Base-by-base conservation (phyloP, 2,329 filamentous ascomycete species). In the Exophiala sp. region DNA sequence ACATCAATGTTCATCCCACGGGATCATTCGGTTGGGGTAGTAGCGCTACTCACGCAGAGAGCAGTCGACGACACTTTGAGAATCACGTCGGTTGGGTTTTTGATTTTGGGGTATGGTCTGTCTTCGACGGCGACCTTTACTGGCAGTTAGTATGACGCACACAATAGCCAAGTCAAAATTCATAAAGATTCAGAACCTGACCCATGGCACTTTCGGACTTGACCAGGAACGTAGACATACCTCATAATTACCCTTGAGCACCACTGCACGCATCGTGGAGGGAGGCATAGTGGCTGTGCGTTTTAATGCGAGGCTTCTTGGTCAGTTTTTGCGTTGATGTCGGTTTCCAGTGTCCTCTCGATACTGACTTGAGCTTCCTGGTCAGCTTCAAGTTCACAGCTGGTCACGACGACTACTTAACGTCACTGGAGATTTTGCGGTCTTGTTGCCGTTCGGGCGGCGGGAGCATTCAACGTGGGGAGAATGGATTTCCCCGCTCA, bases 51-150 rank as follows among this genome's bases (percentile, higher is more conserved):
- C 46, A 60, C 61, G 24, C 61, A 63, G 32, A 64, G 62, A 5
- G 59, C 62, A 5, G 62, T 60, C 10, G 55, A 62, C 7, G 59
- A 54, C 34, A 64, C 57, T 49, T 73, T 75, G 40, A 82, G 66
- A 21, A 82, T 68, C 12, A 78, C 77, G 52, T 82, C 78, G 1
- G 72, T 75, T 2, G 76, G 70, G 2, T 63, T 60, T 12, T 65
- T 54, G n/a, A 80, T 59, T 16, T 61, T 66, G 3, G 78, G 79
- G 10, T 69, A 66, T 0, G 77, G 73, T 1, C 69, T 68, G 1
- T 78, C 72, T 57, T 74, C 65, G 2, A 79, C 61, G 20, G 69
- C 66, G 9, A 78, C 67, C 24, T 63, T 51, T 3, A 18, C 5
- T 3, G 12, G 11, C n/a, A 50, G 14, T 12, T n/a, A 47, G 16